Evolutionary conservation across 129 eudicot species (phyloP).

Genomic region (Chrysanthemum lavandulifolium): DNA sequence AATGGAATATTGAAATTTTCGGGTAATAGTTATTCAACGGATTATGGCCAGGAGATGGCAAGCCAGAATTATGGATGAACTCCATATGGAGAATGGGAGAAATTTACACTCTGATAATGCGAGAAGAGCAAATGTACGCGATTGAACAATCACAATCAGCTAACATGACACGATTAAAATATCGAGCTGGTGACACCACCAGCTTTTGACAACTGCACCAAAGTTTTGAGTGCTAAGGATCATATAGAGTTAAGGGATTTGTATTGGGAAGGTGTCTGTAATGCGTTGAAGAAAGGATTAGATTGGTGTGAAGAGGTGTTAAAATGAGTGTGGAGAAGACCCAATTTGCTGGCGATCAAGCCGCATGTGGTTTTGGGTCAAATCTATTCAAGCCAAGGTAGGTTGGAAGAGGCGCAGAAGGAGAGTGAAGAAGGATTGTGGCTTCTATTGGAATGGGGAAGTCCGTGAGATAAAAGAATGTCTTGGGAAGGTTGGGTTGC

Average conservation of each 20-base stretch:
- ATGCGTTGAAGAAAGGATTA: conserved; percentile 39
- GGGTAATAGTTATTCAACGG: too few species aligned
- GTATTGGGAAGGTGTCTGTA: conserved; percentile 86
- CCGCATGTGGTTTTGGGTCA: conserved; percentile 73
- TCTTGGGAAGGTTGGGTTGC: too few species aligned
- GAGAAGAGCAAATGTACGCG: conserved; percentile 64
- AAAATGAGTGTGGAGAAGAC: conserved; percentile 15
- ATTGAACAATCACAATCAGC: conserved; percentile 10
- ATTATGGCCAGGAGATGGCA: too few species aligned
- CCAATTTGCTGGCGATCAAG: neutral
- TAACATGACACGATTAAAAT: conserved; percentile 46
- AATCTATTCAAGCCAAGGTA: conserved; percentile 58
- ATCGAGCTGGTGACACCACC: conserved; percentile 80
- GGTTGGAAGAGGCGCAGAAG: conserved; percentile 72
- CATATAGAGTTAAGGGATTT: conserved; percentile 68
- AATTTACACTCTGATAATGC: conserved; percentile 47
- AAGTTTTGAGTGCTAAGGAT: conserved; percentile 51
- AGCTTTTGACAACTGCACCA: conserved; percentile 58
- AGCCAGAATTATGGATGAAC: conserved; percentile 44
- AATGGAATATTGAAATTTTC: too few species aligned
- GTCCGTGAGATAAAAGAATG: too few species aligned
- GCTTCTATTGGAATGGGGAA: too few species aligned
- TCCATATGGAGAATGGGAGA: conserved; percentile 78
- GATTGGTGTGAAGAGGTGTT: conserved; percentile 50
- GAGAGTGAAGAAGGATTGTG: conserved; percentile 62